phyloP scores from a whole-genome alignment of 805 yeast species.

The Candida ponderosae region DNA sequence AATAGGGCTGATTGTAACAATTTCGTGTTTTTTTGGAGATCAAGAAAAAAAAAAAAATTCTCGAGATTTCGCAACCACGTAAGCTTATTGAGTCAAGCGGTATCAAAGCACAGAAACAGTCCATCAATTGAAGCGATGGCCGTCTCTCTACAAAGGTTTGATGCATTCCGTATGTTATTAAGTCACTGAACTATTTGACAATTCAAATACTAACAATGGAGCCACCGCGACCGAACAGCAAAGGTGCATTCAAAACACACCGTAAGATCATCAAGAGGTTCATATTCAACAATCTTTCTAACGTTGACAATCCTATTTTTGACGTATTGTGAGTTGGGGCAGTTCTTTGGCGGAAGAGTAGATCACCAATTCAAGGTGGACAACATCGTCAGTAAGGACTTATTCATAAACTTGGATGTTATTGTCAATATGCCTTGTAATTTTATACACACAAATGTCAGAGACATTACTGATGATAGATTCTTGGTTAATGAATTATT shows the following conservation, averaged over 20 bases:
- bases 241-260: slow-evolving; percentile 64
- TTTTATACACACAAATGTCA: slow-evolving; percentile 62
- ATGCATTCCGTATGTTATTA: slow-evolving; percentile 55
- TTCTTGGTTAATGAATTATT: slow-evolving; percentile 72
- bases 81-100: too few relatives aligned
- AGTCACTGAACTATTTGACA: neutral
- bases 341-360: slow-evolving; percentile 72
- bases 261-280: slow-evolving; percentile 72
- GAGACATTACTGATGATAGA: slow-evolving; percentile 72
- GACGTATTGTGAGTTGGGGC: slow-evolving; percentile 80
- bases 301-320: slow-evolving; percentile 56
- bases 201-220: slow-evolving; percentile 6
- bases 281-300: slow-evolving; percentile 60
- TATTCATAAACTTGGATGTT: slow-evolving; percentile 71
- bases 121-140: too few relatives aligned
- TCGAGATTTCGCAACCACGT: too few relatives aligned
- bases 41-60: too few relatives aligned
- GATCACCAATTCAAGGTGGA: slow-evolving; percentile 78
- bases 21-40: too few relatives aligned
- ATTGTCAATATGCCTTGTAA: slow-evolving; percentile 82
- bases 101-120: too few relatives aligned
- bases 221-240: slow-evolving; percentile 36
- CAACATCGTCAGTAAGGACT: slow-evolving; percentile 42
- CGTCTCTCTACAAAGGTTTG: slow-evolving; percentile 43
- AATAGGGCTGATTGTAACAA: too few relatives aligned